Conservation (phyloP, 768 basidiomycete genomes). For the Trametes meyenii region DNA sequence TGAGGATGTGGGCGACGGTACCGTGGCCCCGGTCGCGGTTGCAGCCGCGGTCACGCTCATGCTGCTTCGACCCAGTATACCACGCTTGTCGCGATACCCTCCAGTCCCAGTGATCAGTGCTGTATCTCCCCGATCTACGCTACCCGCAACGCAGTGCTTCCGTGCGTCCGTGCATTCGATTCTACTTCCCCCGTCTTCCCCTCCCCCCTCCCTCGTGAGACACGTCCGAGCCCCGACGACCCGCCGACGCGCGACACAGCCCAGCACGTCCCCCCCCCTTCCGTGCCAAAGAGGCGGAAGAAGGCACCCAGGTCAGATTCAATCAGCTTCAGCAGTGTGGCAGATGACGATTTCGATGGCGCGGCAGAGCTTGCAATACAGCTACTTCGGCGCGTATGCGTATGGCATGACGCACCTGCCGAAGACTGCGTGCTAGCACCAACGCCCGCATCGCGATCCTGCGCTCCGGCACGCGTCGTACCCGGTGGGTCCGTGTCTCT, state of each 20-base stretch:
- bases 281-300: not conserved
- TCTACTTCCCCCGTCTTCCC: not conserved
- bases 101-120: no score
- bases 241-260: not conserved
- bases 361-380: not conserved
- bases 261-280: not conserved
- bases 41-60: no score
- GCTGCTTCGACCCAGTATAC: slow-evolving; percentile 1
- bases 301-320: not conserved
- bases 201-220: not conserved
- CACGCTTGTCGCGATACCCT: slow-evolving; percentile 10
- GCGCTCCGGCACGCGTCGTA: slow-evolving; percentile 1
- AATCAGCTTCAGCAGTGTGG: no score
- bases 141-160: not conserved
- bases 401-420: slow-evolving; percentile 16
- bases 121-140: not conserved
- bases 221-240: not conserved
- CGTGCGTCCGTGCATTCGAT: not conserved
- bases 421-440: slow-evolving; percentile 3
- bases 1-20: slow-evolving; percentile 18
- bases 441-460: not conserved
- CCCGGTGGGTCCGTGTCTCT: slow-evolving; percentile 8
- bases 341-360: slow-evolving; percentile 16
- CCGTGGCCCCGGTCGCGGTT: not conserved
- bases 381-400: not conserved